Percentiles rank a stretch among this genome's conserved stretches.
phyloP scores from a whole-genome alignment of 768 basidiomycete species.

The Leucosporidium yakuticum region DNA sequence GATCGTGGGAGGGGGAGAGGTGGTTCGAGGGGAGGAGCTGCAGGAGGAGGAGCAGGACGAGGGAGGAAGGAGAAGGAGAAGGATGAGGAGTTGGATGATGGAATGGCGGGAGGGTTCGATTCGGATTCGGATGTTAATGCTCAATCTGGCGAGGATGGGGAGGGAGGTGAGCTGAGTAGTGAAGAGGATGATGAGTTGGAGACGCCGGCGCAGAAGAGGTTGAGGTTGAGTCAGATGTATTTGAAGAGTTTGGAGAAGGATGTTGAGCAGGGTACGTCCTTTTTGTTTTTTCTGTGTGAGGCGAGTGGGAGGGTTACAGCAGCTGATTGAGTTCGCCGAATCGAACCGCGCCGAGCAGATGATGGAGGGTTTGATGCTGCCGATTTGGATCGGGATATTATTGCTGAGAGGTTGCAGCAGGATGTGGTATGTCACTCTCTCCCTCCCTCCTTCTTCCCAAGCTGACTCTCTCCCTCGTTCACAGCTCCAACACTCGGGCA shows the following conservation, averaged over 20 bases:
- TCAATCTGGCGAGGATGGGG: conserved; percentile 6
- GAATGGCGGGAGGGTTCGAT: conserved; percentile 25
- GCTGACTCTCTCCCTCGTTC: background rate
- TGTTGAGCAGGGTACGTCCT: conserved; percentile 51
- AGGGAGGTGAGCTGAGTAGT: conserved; percentile 48
- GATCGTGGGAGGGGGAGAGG: background rate
- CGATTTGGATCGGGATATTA: conserved; percentile 87
- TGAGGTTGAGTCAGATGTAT: conserved; percentile 84
- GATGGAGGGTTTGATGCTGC: conserved; percentile 84
- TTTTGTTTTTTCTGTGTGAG: too few relatives aligned
- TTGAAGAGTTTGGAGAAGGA: conserved; percentile 74
- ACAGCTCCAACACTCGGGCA: conserved; percentile 73
- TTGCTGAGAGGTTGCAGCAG: conserved; percentile 80
- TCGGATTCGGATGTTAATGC: conserved; percentile 42
- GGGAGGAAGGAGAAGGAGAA: conserved; percentile 4
- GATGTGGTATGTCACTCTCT: conserved; percentile 58
- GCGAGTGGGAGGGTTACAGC: background rate
- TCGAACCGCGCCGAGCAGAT: conserved; percentile 52
- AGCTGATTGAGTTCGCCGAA: background rate
- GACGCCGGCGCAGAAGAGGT: conserved; percentile 86
- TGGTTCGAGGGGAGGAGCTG: conserved; percentile 8
- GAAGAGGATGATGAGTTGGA: conserved; percentile 76
- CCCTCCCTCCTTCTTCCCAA: background rate
- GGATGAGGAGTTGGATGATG: conserved; percentile 24
- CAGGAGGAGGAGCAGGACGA: conserved; percentile 24